These are phyloP conservation scores for Monilinia aucupariae DNA, from an alignment of 2,329 filamentous ascomycete genomes.

Conservation along the genomic window DNA sequence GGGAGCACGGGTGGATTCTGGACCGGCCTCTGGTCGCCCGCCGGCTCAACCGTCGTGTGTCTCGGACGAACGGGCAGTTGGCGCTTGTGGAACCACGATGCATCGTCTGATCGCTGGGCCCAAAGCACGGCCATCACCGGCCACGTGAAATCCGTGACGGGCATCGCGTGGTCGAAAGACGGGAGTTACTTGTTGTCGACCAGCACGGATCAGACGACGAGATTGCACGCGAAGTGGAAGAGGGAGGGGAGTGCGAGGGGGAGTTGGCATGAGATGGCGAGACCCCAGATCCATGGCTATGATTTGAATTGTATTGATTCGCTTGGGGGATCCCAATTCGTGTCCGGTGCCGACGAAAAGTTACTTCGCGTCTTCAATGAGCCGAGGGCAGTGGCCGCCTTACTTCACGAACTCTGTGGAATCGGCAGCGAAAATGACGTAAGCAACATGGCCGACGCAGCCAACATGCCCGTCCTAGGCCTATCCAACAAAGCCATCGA, in stretches of 20 bases:
- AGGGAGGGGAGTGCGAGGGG: conserved; percentile 35
- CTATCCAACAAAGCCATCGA: conserved; percentile 92
- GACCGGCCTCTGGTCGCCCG: conserved; percentile 87
- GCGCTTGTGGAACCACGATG: conserved; percentile 72
- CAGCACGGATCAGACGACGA: conserved; percentile 85
- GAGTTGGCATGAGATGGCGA: conserved; percentile 93
- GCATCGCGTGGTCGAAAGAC: conserved; percentile 75
- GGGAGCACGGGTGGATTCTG: conserved; percentile 95
- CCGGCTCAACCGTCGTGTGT: conserved; percentile 68
- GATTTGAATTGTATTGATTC: conserved; percentile 91
- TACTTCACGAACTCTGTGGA: conserved; percentile 64
- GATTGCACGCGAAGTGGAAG: conserved; percentile 78
- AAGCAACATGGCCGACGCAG: conserved; percentile 68
- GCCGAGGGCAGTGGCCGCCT: conserved; percentile 72
- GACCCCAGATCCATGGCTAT: conserved; percentile 96
- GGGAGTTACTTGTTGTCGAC: conserved; percentile 86
- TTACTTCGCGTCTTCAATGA: conserved; percentile 93
- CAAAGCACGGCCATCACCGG: conserved; percentile 75
- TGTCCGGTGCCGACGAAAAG: conserved; percentile 96
- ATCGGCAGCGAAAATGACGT: conserved; percentile 42
- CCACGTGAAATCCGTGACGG: conserved; percentile 75
- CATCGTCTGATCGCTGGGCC: conserved; percentile 61
- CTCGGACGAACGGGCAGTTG: conserved; percentile 90
- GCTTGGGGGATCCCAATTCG: conserved; percentile 68
- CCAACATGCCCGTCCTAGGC: conserved; percentile 90